phyloP scores from a whole-genome alignment of 2,329 filamentous ascomycete genomes.

The Huntiella omanensis region DNA sequence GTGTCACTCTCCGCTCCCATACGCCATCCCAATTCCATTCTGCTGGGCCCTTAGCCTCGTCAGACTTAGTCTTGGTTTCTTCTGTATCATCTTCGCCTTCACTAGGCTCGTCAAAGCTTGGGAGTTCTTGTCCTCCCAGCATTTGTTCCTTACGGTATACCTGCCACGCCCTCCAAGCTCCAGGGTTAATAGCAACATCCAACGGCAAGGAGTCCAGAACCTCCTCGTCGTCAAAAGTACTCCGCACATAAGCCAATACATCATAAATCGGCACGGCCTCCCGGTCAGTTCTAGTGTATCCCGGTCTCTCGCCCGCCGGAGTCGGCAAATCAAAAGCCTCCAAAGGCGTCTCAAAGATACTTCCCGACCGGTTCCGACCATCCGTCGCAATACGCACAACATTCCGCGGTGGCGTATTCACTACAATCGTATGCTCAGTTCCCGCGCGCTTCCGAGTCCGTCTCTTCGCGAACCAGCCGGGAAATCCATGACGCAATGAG shows the following conservation, averaged over 20 bases:
- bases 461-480: constrained; percentile 63
- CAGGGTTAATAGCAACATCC: constrained; percentile 69
- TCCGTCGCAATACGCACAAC: constrained; percentile 4
- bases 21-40: constrained; percentile 98
- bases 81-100: constrained; percentile 6
- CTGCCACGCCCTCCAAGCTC: constrained; percentile 88
- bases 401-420: constrained; percentile 10
- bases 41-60: constrained; percentile 37
- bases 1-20: constrained; percentile 77
- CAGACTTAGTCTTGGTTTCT: constrained; percentile 1
- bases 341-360: constrained; percentile 9
- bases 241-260: constrained; percentile 63
- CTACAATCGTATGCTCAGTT: constrained; percentile 13
- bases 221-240: constrained; percentile 58
- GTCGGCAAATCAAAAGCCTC: constrained; percentile 5
- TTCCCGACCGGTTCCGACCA: constrained; percentile 1
- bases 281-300: constrained; percentile 24
- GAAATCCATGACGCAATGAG: constrained; percentile 78
- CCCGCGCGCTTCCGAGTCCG: constrained; percentile 24
- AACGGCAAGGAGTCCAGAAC: constrained; percentile 65
- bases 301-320: constrained; percentile 15
- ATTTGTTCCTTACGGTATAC: constrained; percentile 37
- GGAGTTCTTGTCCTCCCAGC: constrained; percentile 18
- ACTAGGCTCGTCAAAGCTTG: neutral
- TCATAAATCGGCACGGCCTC: constrained; percentile 39